A percentile compares a stretch with the other conserved stretches of the same genome.
phyloP scores from a whole-genome alignment of 106 monocot species.

The Dendrobium chrysotoxum region DNA sequence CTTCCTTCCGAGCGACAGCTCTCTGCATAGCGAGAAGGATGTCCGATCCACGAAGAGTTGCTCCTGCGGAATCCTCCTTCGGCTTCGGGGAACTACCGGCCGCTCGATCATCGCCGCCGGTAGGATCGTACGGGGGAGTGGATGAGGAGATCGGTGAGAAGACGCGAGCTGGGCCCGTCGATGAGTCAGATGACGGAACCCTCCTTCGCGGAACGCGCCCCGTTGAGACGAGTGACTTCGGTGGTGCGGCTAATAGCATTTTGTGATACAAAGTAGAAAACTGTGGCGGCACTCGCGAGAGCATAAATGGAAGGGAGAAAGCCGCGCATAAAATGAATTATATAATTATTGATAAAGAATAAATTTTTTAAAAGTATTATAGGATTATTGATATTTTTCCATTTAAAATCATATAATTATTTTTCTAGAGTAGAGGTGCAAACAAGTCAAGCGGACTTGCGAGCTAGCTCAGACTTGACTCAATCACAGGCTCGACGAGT shows the following conservation, averaged over 20 bases:
- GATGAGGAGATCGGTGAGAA: background rate
- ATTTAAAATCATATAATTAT: too few relatives aligned
- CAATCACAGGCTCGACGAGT: too few relatives aligned
- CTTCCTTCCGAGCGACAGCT: slow-evolving; percentile 8
- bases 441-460: too few relatives aligned
- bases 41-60: slow-evolving; percentile 15
- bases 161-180: background rate
- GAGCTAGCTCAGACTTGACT: too few relatives aligned
- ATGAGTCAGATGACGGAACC: background rate
- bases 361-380: too few relatives aligned
- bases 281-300: too few relatives aligned
- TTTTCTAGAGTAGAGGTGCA: too few relatives aligned
- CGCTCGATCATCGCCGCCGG: background rate
- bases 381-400: too few relatives aligned
- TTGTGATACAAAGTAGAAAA: background rate
- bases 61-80: background rate
- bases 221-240: background rate
- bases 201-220: background rate
- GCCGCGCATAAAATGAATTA: too few relatives aligned
- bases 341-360: too few relatives aligned
- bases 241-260: background rate
- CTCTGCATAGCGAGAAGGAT: slow-evolving; percentile 14
- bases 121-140: background rate
- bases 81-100: background rate
- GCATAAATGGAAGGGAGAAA: too few relatives aligned